A percentile compares a stretch with the other conserved stretches of the same genome.
Conservation (phyloP, 176 grass and related monocot species). For the Oryza rufipogon region DNA sequence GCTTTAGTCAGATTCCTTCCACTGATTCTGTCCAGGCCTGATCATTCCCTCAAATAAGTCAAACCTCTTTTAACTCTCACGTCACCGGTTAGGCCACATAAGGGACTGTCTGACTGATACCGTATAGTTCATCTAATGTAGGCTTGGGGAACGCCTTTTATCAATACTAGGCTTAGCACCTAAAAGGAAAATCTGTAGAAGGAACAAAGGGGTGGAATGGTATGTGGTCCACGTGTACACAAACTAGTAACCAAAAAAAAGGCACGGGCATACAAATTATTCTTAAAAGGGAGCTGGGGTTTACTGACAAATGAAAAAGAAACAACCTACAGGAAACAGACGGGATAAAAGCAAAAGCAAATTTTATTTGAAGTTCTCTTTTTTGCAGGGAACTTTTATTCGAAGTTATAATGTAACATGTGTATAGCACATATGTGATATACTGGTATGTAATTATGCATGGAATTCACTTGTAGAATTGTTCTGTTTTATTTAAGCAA, state of each 20-base stretch:
- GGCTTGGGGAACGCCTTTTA: no score
- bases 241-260: constrained; percentile 14
- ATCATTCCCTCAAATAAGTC: background rate
- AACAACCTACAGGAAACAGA: background rate
- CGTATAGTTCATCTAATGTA: background rate
- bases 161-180: background rate
- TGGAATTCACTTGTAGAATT: constrained; percentile 21
- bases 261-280: constrained; percentile 13
- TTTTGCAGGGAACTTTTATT: background rate
- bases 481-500: background rate
- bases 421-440: background rate
- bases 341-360: background rate
- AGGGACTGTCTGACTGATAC: background rate
- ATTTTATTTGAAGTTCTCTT: background rate
- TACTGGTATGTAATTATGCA: background rate
- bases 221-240: constrained; percentile 9
- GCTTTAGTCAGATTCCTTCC: background rate
- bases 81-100: background rate
- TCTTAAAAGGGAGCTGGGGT: background rate
- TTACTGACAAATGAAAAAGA: constrained; percentile 1
- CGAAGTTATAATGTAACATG: background rate
- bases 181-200: background rate
- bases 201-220: background rate
- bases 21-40: background rate
- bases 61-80: background rate